A percentile compares a stretch with the other conserved stretches of the same genome.
These are phyloP conservation scores for Yamadazyma oceani DNA, from an alignment of 1,139 yeast species.

Conservation along the genomic window DNA sequence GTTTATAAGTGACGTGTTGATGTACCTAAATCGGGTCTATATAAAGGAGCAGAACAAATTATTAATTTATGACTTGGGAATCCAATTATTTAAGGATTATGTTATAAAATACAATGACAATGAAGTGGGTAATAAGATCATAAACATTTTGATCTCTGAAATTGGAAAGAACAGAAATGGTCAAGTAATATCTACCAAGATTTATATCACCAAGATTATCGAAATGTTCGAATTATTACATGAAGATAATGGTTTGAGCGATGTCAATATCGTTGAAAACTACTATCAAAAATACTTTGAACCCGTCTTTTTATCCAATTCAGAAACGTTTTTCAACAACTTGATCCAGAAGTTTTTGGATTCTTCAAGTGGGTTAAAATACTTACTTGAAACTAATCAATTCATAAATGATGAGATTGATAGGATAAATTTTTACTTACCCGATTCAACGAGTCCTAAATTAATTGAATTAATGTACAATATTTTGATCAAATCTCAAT, in stretches of 20 bases:
- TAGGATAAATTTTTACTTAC: constrained; percentile 55
- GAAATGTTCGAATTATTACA: constrained; percentile 64
- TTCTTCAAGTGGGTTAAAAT: constrained; percentile 26
- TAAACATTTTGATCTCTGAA: constrained; percentile 53
- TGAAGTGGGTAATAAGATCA: constrained; percentile 52
- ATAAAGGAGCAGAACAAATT: constrained; percentile 71
- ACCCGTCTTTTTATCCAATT: constrained; percentile 55
- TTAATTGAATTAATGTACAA: constrained; percentile 57
- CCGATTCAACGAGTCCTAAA: constrained; percentile 54
- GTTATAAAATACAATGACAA: constrained; percentile 42
- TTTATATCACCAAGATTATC: constrained; percentile 59
- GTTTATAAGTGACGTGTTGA: constrained; percentile 79
- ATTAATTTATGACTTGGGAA: constrained; percentile 73
- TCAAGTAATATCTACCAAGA: constrained; percentile 47
- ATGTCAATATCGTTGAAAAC: constrained; percentile 43
- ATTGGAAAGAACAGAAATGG: constrained; percentile 63
- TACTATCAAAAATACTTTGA: constrained; percentile 70
- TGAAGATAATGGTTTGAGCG: constrained; percentile 31
- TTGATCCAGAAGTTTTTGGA: constrained; percentile 29
- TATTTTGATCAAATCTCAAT: constrained; percentile 59
- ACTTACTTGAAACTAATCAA: constrained; percentile 52
- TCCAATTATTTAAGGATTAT: constrained; percentile 53
- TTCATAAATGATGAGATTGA: constrained; percentile 60
- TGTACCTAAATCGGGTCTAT: constrained; percentile 85
- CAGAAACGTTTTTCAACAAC: constrained; percentile 55